Percentiles rank a stretch among this genome's conserved stretches.
Conservation (phyloP, 78 protist species). For the Protostelium mycophagum region DNA sequence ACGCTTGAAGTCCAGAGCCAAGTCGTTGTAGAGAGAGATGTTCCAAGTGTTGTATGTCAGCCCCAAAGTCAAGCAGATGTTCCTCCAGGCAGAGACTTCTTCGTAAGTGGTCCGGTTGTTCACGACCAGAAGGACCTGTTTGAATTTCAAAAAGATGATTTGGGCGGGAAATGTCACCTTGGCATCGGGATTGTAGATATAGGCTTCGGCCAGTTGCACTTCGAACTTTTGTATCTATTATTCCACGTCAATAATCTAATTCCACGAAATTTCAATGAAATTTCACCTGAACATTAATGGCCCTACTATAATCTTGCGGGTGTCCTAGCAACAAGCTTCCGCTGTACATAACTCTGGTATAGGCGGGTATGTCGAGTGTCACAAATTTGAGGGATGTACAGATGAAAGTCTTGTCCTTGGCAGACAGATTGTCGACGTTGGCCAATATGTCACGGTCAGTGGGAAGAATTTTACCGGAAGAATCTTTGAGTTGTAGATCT, state of each 20-base stretch:
- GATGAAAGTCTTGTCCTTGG: conserved; percentile 3
- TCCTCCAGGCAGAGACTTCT: conserved; percentile 27
- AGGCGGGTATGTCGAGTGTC: conserved; percentile 13
- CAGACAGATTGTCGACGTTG: not conserved
- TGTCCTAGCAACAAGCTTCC: conserved; percentile 27
- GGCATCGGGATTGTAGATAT: not conserved
- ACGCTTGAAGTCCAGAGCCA: conserved; percentile 9
- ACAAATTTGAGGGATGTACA: conserved; percentile 8
- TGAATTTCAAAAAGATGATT: not conserved
- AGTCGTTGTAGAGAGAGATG: conserved; percentile 20
- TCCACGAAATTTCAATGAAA: no score
- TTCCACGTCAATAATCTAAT: not conserved
- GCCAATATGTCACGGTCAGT: conserved; percentile 22
- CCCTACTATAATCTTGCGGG: conserved; percentile 11
- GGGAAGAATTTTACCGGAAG: not conserved
- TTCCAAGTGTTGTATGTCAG: conserved; percentile 28
- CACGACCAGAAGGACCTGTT: conserved; percentile 17
- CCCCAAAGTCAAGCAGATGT: not conserved
- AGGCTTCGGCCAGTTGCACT: conserved; percentile 41
- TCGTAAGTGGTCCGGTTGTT: conserved; percentile 28
- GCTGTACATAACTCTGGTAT: conserved; percentile 20
- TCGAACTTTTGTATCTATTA: conserved; percentile 34
- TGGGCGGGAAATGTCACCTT: not conserved
- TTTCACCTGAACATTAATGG: conserved; percentile 25
- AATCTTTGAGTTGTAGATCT: conserved; percentile 25